These are phyloP conservation scores for Tetragonia tetragonoides DNA, from an alignment of 148 eudicot genomes.

Conservation along the genomic window DNA sequence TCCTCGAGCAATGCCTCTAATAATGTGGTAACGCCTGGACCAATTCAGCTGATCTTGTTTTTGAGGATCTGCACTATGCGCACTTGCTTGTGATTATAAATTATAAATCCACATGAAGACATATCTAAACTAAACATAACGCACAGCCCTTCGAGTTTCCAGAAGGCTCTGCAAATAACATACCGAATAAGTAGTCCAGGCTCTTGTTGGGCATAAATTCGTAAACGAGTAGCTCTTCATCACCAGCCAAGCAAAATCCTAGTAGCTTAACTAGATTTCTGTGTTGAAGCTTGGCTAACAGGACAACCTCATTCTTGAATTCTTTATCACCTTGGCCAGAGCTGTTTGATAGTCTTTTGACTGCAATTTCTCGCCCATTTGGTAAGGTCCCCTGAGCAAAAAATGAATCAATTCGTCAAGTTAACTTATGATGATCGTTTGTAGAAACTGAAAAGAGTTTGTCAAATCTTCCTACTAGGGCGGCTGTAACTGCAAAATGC, in stretches of 20 bases:
- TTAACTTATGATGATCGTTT: too few relatives aligned
- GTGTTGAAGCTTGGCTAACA: conserved; percentile 30
- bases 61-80: neutral
- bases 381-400: conserved; percentile 3
- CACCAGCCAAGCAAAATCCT: conserved; percentile 21
- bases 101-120: neutral
- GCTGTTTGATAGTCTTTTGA: conserved; percentile 19
- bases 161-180: neutral
- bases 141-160: neutral
- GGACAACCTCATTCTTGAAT: conserved; percentile 21
- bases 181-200: conserved; percentile 26
- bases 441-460: too few relatives aligned
- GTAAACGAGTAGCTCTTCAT: conserved; percentile 23
- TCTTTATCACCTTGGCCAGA: conserved; percentile 24
- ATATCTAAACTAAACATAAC: too few relatives aligned
- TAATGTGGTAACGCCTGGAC: conserved; percentile 22
- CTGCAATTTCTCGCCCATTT: conserved; percentile 20
- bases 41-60: conserved; percentile 17
- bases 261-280: conserved; percentile 22
- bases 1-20: conserved; percentile 29
- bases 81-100: neutral
- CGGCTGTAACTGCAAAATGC: too few relatives aligned
- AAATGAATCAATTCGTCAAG: neutral
- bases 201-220: conserved; percentile 27
- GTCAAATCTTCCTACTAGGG: too few relatives aligned